Base-by-base conservation (phyloP, 2,329 filamentous ascomycete genomes). In the Tricladium varicosporioides region DNA sequence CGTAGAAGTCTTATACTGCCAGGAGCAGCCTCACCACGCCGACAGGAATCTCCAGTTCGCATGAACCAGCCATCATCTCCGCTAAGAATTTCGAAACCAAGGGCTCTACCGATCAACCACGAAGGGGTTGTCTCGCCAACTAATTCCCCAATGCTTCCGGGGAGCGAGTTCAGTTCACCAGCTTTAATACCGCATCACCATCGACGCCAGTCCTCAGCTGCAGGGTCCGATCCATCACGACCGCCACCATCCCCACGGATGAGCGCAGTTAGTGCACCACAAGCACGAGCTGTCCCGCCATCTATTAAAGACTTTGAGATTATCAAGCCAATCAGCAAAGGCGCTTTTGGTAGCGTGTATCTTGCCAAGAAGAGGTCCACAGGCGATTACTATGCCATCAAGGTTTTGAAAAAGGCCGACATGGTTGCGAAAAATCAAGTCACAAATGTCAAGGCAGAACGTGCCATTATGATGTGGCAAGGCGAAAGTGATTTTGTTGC, bases 381-480 rank as follows among this genome's bases (percentile, higher is more conserved):
- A 0, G 93, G 92, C 47, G 94, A 99, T 69, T 99, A 99, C 73
- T 99, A 93, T 72, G 94, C 94, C 9, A 97, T 99, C 76, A 99
- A 99, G 71, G 94, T 97, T 1, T 74, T 99, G 58, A 97, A 97
- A 71, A 99, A 99, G 75, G 92, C 94, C n/a, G 94, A 99, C 78
- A 99, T 99, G 94, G 91, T 99, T 61, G 94, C 94, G 60, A 99
- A 99, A 75, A 99, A 99, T 72, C 94, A 99, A 71, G 92, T 99
- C 65, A 96, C 94, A 65, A 99, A 99, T 69, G 94, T 99, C 69
- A 97, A 99, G 74, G 94, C 95, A 8, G 94, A 99, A 74, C 85
- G 94, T 64, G 95, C 95, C 18, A 99, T 99, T 70, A 97, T 99
- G 94, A 99, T 99, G 94, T 97, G 94, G 91, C 94, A 99, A 75